These are phyloP conservation scores for Saccharum officinarum DNA, from an alignment of 176 grass and related monocot genomes.

Conservation along the genomic window DNA sequence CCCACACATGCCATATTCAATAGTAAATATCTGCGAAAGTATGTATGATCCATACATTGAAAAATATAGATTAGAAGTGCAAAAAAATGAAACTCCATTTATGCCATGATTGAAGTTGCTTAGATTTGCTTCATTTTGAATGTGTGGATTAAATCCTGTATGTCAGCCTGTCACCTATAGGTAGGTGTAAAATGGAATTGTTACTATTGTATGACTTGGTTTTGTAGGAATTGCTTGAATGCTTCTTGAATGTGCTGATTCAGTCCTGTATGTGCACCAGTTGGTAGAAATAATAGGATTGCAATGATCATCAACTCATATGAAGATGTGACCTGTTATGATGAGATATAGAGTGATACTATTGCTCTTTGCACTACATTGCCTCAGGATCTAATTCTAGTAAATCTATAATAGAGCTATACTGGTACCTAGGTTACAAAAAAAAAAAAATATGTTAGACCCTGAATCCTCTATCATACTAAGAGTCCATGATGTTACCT, in stretches of 20 bases:
- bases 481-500: not conserved
- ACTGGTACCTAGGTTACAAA: not conserved
- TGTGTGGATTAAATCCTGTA: not conserved
- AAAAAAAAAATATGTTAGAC: not conserved
- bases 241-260: not conserved
- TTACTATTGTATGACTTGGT: not conserved
- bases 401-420: not conserved
- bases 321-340: not conserved
- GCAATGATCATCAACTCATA: not conserved
- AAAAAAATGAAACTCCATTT: not conserved
- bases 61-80: conserved; percentile 1
- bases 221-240: not conserved
- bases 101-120: not conserved
- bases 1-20: not conserved
- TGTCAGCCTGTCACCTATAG: not conserved
- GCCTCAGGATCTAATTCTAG: not conserved
- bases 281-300: conserved; percentile 1
- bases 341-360: not conserved
- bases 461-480: not conserved
- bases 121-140: not conserved
- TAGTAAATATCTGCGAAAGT: not conserved
- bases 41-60: not conserved
- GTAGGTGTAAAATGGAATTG: not conserved
- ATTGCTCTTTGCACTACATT: not conserved
- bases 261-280: not conserved